These are phyloP conservation scores for Pseudogymnoascus sp. DNA, from an alignment of 2,329 filamentous ascomycete genomes.

Conservation along the genomic window DNA sequence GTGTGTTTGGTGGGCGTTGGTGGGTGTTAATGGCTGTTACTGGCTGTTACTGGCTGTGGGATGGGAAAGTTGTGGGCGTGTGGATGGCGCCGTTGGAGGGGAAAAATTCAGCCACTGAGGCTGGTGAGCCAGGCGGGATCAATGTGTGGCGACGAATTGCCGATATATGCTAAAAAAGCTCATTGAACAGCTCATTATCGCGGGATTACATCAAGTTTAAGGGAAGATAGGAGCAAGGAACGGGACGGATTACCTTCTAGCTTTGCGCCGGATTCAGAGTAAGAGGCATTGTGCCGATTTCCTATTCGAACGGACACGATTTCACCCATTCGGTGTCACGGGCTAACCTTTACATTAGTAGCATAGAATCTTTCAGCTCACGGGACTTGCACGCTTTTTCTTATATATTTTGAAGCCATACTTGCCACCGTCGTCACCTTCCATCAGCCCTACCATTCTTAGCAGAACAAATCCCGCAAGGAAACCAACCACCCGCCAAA, in stretches of 20 bases:
- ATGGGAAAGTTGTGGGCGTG: neutral
- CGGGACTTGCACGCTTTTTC: conserved; percentile 4
- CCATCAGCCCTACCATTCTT: neutral
- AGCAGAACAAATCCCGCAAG: neutral
- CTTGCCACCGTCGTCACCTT: neutral
- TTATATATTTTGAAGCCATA: neutral
- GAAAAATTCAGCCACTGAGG: neutral
- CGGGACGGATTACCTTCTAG: neutral
- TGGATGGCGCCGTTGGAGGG: neutral
- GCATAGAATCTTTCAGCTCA: neutral
- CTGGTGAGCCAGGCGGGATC: neutral
- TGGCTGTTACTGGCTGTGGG: neutral
- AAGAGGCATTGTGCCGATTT: neutral
- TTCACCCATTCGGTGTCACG: neutral
- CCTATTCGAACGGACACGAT: neutral
- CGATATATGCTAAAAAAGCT: conserved; percentile 5
- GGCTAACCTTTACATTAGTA: neutral
- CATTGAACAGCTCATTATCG: neutral
- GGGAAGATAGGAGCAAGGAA: neutral
- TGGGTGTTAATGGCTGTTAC: neutral
- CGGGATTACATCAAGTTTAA: conserved; percentile 1
- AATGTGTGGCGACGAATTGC: conserved; percentile 2
- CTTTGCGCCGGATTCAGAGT: neutral
- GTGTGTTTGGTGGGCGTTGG: too few relatives aligned
- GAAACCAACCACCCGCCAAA: neutral